Evolutionary conservation across 2,329 filamentous ascomycete genomes (phyloP).

Genomic region (Leptographium galeiforme): DNA sequence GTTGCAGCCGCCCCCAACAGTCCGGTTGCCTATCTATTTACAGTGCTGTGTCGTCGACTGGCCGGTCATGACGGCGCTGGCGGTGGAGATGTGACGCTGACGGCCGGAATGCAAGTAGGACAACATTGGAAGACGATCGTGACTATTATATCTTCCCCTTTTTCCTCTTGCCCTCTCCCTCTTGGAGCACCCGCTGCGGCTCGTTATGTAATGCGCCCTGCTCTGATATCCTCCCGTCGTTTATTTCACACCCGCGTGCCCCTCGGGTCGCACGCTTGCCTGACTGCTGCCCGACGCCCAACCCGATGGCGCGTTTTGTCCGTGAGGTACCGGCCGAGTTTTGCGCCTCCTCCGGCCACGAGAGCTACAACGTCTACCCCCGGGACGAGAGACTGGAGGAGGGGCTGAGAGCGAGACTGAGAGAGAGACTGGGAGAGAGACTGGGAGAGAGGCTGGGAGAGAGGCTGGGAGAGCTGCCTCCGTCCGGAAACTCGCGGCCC

Average conservation of each 20-base stretch:
- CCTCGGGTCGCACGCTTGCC: too few species aligned
- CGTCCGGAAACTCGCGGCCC: background rate
- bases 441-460: background rate
- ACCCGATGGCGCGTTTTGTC: background rate
- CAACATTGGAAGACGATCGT: background rate
- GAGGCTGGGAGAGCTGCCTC: background rate
- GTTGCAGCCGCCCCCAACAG: background rate
- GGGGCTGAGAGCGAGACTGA: background rate
- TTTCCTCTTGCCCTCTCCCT: background rate
- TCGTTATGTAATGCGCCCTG: background rate
- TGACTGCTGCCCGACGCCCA: background rate
- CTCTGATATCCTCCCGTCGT: background rate
- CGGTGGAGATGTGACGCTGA: background rate
- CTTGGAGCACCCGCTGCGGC: background rate
- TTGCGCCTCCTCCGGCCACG: background rate
- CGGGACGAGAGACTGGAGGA: background rate
- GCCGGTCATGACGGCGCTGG: background rate
- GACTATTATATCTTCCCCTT: background rate
- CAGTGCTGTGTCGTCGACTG: background rate
- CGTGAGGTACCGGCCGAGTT: background rate
- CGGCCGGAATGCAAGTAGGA: background rate
- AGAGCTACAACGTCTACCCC: background rate
- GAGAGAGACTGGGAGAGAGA: too few species aligned
- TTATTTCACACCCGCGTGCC: background rate
- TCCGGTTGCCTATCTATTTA: background rate